Conservation (phyloP, 1,284 basidiomycete species). For the Cutaneotrichosporon sp. region DNA sequence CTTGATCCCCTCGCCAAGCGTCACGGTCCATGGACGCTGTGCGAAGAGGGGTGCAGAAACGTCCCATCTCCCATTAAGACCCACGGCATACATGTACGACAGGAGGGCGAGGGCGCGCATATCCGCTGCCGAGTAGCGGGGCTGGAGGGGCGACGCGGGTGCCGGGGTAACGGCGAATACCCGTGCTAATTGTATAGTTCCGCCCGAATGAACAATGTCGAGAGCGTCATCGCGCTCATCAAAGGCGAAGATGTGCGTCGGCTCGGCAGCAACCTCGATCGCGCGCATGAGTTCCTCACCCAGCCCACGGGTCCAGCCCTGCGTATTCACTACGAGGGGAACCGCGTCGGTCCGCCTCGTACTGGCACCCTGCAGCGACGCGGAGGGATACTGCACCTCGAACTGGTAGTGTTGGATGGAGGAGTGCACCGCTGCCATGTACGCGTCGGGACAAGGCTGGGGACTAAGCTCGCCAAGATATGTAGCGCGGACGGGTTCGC, state of each 20-base stretch:
- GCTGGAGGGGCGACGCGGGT: slow-evolving; percentile 47
- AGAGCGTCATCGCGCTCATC: slow-evolving; percentile 16
- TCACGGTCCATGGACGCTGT: slow-evolving; percentile 66
- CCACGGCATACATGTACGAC: slow-evolving; percentile 73
- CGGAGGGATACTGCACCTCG: slow-evolving; percentile 62
- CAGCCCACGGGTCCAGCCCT: slow-evolving; percentile 95
- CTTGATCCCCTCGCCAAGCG: slow-evolving; percentile 58
- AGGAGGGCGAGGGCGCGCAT: slow-evolving; percentile 69
- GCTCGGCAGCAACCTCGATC: slow-evolving; percentile 67
- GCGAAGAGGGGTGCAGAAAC: slow-evolving; percentile 68
- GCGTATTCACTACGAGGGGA: slow-evolving; percentile 90
- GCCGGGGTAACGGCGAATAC: slow-evolving; percentile 40
- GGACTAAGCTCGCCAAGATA: slow-evolving; percentile 80
- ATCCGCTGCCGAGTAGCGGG: slow-evolving; percentile 69
- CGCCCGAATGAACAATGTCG: neutral
- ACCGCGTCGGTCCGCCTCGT: slow-evolving; percentile 59
- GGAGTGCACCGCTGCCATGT: slow-evolving; percentile 67
- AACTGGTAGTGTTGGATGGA: slow-evolving; percentile 69
- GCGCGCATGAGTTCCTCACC: slow-evolving; percentile 74
- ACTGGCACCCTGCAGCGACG: slow-evolving; percentile 25
- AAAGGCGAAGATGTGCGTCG: slow-evolving; percentile 67
- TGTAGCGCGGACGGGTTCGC: slow-evolving; percentile 70
- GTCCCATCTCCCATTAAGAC: slow-evolving; percentile 61
- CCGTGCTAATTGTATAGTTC: neutral
- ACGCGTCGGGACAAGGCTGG: slow-evolving; percentile 73